Evolutionary conservation across 768 basidiomycete species (phyloP).

Genomic region (Saitozyma sp.): DNA sequence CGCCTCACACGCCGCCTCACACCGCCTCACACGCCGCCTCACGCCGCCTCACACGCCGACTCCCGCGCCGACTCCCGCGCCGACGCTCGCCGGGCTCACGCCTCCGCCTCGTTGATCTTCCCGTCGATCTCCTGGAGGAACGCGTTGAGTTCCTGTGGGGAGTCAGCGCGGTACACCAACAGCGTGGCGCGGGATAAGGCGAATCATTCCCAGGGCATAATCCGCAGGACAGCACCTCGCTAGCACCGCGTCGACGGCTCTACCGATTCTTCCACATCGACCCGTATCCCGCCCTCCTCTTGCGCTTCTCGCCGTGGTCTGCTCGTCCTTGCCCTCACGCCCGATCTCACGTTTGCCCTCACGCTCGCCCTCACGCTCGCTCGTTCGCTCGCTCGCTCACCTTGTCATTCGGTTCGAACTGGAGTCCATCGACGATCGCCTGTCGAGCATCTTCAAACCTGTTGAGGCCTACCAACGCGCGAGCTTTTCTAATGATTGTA

Average conservation of each 20-base stretch:
- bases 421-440: constrained; percentile 75
- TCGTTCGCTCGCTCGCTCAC: constrained; percentile 51
- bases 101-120: constrained; percentile 17
- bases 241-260: neutral
- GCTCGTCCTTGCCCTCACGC: too few species aligned
- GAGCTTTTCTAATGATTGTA: constrained; percentile 62
- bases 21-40: constrained; percentile 13
- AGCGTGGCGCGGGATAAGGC: neutral
- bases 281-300: neutral
- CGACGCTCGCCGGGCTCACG: neutral
- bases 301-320: too few species aligned
- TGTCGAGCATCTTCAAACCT: constrained; percentile 73
- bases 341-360: neutral
- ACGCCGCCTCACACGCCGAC: neutral
- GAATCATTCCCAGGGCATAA: neutral
- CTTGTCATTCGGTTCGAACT: constrained; percentile 72
- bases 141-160: constrained; percentile 35
- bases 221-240: neutral
- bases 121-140: constrained; percentile 46
- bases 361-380: neutral
- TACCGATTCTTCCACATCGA: neutral
- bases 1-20: constrained; percentile 26
- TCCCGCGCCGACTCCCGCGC: constrained; percentile 10
- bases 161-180: neutral
- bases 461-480: constrained; percentile 75